Conservation (phyloP, 441 rosid genomes). For the Aleurites moluccanus region DNA sequence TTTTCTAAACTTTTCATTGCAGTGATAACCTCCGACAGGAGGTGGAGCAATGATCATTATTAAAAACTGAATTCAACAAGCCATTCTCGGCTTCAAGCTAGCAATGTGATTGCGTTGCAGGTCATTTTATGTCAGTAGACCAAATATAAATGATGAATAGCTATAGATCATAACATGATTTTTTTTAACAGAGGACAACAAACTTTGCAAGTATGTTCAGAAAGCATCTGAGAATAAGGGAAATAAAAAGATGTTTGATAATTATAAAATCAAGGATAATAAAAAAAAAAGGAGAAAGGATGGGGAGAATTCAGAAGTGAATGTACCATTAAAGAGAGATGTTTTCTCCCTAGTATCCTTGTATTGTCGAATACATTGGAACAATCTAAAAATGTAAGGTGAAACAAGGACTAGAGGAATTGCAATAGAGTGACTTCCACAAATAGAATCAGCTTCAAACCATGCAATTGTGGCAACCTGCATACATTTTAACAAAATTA, state of each 20-base stretch:
- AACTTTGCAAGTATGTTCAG: neutral
- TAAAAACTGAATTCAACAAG: neutral
- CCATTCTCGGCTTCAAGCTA: neutral
- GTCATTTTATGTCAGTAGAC: neutral
- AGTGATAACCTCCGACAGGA: neutral
- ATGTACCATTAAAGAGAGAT: conserved; percentile 75
- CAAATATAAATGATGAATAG: neutral
- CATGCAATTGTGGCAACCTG: conserved; percentile 99
- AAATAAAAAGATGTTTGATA: neutral
- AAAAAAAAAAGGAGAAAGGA: neutral
- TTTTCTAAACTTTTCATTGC: neutral
- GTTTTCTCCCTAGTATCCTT: conserved; percentile 78
- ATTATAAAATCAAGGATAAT: neutral
- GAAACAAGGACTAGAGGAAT: conserved; percentile 88
- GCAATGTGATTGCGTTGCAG: neutral
- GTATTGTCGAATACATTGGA: conserved; percentile 93
- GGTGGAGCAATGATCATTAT: neutral
- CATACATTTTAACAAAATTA: conserved; percentile 24
- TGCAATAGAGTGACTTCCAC: conserved; percentile 91
- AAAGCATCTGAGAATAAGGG: neutral
- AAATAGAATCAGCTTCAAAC: conserved; percentile 99
- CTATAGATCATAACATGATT: neutral
- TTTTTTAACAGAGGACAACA: neutral
- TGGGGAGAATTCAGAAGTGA: conserved; percentile 12
- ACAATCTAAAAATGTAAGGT: conserved; percentile 85